These are phyloP conservation scores for Diaporthe velutina DNA, from an alignment of 2,329 filamentous ascomycete species.

Conservation along the genomic window DNA sequence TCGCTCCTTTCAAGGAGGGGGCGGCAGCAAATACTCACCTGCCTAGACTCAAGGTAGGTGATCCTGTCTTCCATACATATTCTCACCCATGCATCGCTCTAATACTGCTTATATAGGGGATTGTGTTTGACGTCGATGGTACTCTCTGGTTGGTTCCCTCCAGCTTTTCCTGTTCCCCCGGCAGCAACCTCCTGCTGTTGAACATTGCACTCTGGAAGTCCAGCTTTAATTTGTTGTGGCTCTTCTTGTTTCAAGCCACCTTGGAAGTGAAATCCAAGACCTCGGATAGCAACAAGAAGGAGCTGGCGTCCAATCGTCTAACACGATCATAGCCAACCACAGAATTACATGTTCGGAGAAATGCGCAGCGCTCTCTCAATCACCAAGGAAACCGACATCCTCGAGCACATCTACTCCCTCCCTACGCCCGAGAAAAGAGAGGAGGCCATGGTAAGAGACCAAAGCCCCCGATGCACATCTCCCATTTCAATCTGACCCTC, in stretches of 20 bases:
- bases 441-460: constrained; percentile 64
- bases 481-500: not conserved
- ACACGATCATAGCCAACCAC: constrained; percentile 74
- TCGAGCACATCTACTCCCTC: constrained; percentile 86
- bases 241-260: too few relatives aligned
- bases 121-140: constrained; percentile 95
- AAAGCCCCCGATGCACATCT: fast-evolving
- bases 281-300: not conserved
- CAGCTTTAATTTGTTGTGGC: not conserved
- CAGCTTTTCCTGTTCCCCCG: constrained; percentile 8
- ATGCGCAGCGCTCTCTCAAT: constrained; percentile 86
- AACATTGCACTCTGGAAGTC: not conserved
- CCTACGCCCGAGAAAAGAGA: constrained; percentile 69
- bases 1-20: constrained; percentile 66
- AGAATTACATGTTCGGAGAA: constrained; percentile 94
- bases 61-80: not conserved
- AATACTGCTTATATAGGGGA: constrained; percentile 55
- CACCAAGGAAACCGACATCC: constrained; percentile 81
- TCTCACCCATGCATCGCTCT: not conserved
- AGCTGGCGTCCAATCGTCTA: not conserved
- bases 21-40: constrained; percentile 48
- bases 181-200: not conserved
- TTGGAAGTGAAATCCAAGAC: too few relatives aligned
- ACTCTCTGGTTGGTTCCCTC: constrained; percentile 81
- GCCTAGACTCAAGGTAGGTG: constrained; percentile 55